Conservation (phyloP, 2,329 filamentous ascomycete genomes). For the Cytospora chrysosperma region DNA sequence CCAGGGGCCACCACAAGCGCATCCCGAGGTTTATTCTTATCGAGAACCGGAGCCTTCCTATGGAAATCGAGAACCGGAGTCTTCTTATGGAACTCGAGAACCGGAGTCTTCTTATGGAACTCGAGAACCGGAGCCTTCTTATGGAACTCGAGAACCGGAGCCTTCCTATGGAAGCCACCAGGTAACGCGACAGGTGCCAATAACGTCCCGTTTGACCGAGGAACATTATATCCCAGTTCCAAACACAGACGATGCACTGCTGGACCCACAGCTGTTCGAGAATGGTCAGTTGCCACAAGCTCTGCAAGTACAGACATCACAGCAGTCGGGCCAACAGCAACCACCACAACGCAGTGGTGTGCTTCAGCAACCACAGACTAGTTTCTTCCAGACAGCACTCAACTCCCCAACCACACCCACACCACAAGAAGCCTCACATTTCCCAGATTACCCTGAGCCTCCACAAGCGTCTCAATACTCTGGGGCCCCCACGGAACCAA, state of each 20-base stretch:
- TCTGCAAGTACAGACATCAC: conserved; percentile 17
- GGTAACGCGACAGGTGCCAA: conserved; percentile 9
- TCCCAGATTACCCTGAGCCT: conserved; percentile 15
- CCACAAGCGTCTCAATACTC: conserved; percentile 14
- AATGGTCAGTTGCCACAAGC: conserved; percentile 14
- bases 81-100: conserved; percentile 11
- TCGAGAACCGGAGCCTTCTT: conserved; percentile 10
- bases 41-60: conserved; percentile 14
- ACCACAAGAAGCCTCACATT: background rate
- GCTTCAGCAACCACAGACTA: conserved; percentile 21
- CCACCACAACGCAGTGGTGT: conserved; percentile 16
- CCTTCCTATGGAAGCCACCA: conserved; percentile 7
- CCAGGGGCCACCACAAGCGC: background rate
- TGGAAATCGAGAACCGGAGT: conserved; percentile 15
- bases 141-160: conserved; percentile 17
- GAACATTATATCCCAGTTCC: conserved; percentile 20
- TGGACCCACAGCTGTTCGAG: conserved; percentile 22
- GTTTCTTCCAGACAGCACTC: conserved; percentile 24
- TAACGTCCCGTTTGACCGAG: conserved; percentile 13
- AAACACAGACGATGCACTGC: conserved; percentile 22
- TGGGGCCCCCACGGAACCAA: conserved; percentile 3
- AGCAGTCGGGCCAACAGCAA: conserved; percentile 10
- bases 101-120: conserved; percentile 13
- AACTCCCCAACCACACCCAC: conserved; percentile 21
- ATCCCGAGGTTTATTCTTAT: conserved; percentile 13